These are phyloP conservation scores for thale cress (Arabidopsis thaliana) DNA, from an alignment of 345 rosid species.

Conservation along the genomic window TAIR10.1 NC_003074.8:8436501-8437000, in stretches of 20 bases:
- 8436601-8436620: conserved; percentile 24
- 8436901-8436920: conserved; percentile 31
- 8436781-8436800: not conserved
- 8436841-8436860: not conserved
- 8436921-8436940: conserved; percentile 24
- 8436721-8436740: conserved; percentile 1
- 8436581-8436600: too few species aligned
- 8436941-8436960: conserved; percentile 25
- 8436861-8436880: conserved; percentile 16
- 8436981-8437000: not conserved
- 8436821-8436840: conserved; percentile 18
- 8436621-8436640: conserved; percentile 28
- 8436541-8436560: too few species aligned
- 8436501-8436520: too few species aligned
- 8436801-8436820: not conserved
- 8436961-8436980: not conserved
- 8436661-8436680: conserved; percentile 28
- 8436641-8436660: conserved; percentile 17
- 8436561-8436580: too few species aligned
- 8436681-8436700: conserved; percentile 42
- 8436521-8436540: too few species aligned
- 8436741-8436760: not conserved
- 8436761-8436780: not conserved
- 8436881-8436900: conserved; percentile 23
- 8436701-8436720: conserved; percentile 12